phyloP scores from a whole-genome alignment of 2,329 filamentous ascomycete genomes.

The Zopfia rhizophila region DNA sequence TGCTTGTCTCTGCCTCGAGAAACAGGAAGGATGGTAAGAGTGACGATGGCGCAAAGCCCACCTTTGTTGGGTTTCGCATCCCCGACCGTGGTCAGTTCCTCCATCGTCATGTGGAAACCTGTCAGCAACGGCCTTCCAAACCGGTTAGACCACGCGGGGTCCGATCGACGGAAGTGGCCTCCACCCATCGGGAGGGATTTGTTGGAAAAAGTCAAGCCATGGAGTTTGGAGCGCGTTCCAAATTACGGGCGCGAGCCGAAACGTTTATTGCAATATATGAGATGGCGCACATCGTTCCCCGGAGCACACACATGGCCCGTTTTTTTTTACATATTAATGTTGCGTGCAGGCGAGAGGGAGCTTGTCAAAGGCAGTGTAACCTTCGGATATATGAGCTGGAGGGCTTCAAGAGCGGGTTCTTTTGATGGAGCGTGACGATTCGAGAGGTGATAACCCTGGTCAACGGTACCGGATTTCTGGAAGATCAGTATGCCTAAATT shows the following conservation, averaged over 20 bases:
- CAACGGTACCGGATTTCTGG: conserved; percentile 19
- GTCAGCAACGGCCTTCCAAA: conserved; percentile 17
- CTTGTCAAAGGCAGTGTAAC: conserved; percentile 37
- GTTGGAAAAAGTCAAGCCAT: conserved; percentile 29
- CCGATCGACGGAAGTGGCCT: conserved; percentile 38
- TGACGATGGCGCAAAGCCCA: not conserved
- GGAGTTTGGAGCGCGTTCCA: conserved; percentile 29
- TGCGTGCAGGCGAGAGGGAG: conserved; percentile 35
- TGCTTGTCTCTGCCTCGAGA: too few species aligned
- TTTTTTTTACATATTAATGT: conserved; percentile 30
- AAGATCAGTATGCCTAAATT: conserved; percentile 26
- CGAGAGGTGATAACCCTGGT: conserved; percentile 14
- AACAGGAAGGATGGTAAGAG: not conserved
- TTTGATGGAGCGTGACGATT: conserved; percentile 12
- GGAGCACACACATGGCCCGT: conserved; percentile 25
- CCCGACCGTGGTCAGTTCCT: conserved; percentile 6
- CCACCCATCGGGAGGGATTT: conserved; percentile 34
- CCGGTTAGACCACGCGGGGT: conserved; percentile 31
- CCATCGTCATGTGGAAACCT: conserved; percentile 18
- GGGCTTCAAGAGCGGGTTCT: conserved; percentile 8
- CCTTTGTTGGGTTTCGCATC: not conserved
- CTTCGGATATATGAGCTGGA: conserved; percentile 26
- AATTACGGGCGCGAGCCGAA: conserved; percentile 35
- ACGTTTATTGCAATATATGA: conserved; percentile 38
- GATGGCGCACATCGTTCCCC: conserved; percentile 26